Evolutionary conservation across 805 yeast genomes (phyloP).

Genomic region (Zygosaccharomyces rouxii): DNA sequence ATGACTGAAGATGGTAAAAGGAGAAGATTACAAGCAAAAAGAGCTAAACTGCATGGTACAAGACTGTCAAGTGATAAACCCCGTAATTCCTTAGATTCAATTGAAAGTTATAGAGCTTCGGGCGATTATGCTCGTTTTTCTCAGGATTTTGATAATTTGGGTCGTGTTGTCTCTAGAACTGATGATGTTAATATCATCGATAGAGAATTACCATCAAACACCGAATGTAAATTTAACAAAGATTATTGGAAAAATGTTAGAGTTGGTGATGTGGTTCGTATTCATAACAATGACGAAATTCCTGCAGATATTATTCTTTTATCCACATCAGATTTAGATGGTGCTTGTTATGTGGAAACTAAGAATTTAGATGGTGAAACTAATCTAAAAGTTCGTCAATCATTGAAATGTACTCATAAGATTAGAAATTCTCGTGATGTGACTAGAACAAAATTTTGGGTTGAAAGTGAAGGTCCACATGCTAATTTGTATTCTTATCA

Average conservation of each 20-base stretch:
- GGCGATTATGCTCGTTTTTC: constrained; percentile 36
- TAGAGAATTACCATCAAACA: constrained; percentile 45
- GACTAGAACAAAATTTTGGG: constrained; percentile 52
- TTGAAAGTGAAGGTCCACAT: constrained; percentile 84
- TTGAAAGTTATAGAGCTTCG: constrained; percentile 32
- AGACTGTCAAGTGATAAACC: constrained; percentile 28
- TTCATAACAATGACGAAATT: constrained; percentile 69
- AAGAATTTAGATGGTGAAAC: constrained; percentile 81
- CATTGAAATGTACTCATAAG: constrained; percentile 56
- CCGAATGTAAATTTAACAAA: constrained; percentile 35
- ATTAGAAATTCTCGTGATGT: constrained; percentile 47
- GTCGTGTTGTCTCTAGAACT: constrained; percentile 56
- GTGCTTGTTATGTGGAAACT: constrained; percentile 72
- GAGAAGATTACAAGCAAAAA: constrained; percentile 34
- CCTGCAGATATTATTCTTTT: constrained; percentile 70
- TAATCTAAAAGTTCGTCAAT: constrained; percentile 70
- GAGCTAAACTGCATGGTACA: constrained; percentile 28
- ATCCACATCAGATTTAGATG: constrained; percentile 63
- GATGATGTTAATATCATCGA: constrained; percentile 54
- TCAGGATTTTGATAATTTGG: constrained; percentile 42
- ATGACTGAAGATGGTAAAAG: constrained; percentile 37
- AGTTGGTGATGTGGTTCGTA: constrained; percentile 70
- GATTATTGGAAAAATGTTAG: constrained; percentile 60
- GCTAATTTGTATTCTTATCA: constrained; percentile 71
- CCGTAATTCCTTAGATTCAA: constrained; percentile 39